These are phyloP conservation scores for Talaromyces sp. DNA, from an alignment of 2,329 filamentous ascomycete species.

Conservation along the genomic window DNA sequence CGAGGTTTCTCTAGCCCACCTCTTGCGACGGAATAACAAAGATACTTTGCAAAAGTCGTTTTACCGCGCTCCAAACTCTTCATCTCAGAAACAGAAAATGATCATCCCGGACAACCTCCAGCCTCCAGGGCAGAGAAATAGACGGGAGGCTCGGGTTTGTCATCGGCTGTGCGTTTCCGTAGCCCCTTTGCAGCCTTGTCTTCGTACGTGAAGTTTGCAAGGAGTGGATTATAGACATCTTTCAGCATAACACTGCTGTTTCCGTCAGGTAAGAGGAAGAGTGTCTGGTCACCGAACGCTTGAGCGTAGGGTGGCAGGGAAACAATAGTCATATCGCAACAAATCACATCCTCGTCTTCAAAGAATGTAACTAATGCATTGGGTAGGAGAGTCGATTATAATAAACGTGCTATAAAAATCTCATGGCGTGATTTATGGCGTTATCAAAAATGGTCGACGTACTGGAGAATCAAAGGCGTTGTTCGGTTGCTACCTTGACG, in stretches of 20 bases:
- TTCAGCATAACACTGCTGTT: neutral
- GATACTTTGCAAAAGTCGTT: neutral
- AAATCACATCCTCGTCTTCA: neutral
- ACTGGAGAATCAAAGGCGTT: neutral
- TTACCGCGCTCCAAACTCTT: neutral
- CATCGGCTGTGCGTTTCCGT: neutral
- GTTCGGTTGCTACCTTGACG: neutral
- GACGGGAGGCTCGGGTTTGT: neutral
- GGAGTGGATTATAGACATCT: neutral
- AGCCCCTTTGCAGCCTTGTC: neutral
- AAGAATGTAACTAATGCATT: no score
- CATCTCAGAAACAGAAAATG: neutral
- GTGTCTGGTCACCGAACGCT: neutral
- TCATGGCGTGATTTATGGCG: conserved; percentile 2
- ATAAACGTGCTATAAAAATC: neutral
- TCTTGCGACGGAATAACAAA: neutral
- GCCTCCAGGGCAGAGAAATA: neutral
- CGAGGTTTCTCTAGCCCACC: neutral
- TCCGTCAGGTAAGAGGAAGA: neutral
- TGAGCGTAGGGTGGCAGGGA: neutral
- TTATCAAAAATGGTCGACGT: neutral
- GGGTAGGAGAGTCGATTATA: neutral
- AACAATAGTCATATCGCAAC: neutral
- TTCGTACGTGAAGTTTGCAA: neutral
- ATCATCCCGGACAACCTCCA: neutral